phyloP scores from a whole-genome alignment of 2,329 filamentous ascomycete genomes.

The Aureobasidium mangrovei region DNA sequence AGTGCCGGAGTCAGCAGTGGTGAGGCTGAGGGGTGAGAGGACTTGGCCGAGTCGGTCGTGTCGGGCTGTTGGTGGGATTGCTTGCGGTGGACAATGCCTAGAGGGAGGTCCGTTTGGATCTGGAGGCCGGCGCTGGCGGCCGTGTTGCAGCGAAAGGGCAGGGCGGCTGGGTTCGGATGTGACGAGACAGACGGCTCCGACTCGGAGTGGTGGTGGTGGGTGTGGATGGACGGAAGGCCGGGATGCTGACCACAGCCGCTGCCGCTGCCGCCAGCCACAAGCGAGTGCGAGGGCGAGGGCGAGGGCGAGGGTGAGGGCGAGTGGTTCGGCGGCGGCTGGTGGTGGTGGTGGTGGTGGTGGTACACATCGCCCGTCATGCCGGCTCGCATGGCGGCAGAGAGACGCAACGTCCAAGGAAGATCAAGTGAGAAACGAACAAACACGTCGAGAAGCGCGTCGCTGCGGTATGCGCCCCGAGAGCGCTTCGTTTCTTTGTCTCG shows the following conservation, averaged over 20 bases:
- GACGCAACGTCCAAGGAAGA: no score
- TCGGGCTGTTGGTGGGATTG: not conserved
- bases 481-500: no score
- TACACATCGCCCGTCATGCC: no score
- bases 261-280: no score
- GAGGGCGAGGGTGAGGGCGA: no score
- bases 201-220: not conserved
- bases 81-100: not conserved
- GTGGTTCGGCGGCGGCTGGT: no score
- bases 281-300: not conserved
- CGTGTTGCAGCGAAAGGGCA: constrained; percentile 7
- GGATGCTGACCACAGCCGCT: no score
- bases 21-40: constrained; percentile 1
- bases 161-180: not conserved
- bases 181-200: not conserved
- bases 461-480: no score
- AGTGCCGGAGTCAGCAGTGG: constrained; percentile 7
- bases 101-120: constrained; percentile 6
- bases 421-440: no score
- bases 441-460: no score
- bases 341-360: no score
- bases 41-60: not conserved
- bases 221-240: constrained; percentile 7
- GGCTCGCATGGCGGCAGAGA: no score
- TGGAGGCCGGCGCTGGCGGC: constrained; percentile 8